Conservation (phyloP, 164 flowering plant genomes). For the Kingdonia uniflora region DNA sequence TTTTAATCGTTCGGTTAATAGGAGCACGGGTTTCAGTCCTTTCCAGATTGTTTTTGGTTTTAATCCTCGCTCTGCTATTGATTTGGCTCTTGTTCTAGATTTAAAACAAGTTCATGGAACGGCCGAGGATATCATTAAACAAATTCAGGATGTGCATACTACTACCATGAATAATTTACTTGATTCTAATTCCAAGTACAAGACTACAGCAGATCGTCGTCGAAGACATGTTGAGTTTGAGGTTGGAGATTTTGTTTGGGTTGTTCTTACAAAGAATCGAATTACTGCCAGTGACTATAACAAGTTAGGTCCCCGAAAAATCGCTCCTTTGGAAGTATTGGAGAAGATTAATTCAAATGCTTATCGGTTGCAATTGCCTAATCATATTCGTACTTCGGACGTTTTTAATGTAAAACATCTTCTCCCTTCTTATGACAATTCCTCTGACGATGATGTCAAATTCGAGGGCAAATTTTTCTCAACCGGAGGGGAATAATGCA, state of each 20-base stretch:
- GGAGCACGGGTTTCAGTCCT: background rate
- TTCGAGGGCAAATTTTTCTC: background rate
- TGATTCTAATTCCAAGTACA: background rate
- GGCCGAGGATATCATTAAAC: too few species aligned
- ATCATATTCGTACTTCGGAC: background rate
- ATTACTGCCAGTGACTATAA: background rate
- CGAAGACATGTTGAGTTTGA: background rate
- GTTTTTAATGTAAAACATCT: background rate
- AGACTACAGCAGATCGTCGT: background rate
- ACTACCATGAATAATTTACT: too few species aligned
- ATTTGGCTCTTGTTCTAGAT: background rate
- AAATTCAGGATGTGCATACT: too few species aligned
- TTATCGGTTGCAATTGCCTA: background rate
- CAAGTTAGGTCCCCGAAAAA: background rate
- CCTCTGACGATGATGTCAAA: background rate
- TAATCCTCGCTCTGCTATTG: background rate
- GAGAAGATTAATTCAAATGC: background rate
- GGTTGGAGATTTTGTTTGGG: background rate
- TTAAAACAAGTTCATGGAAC: too few species aligned
- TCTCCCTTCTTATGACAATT: background rate
- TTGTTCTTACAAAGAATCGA: background rate
- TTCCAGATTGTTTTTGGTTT: background rate
- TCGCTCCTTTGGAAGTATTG: background rate
- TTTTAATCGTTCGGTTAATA: background rate
- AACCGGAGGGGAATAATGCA: background rate